Base-by-base conservation (phyloP, 768 basidiomycete species). In the Naganishia friedmannii region DNA sequence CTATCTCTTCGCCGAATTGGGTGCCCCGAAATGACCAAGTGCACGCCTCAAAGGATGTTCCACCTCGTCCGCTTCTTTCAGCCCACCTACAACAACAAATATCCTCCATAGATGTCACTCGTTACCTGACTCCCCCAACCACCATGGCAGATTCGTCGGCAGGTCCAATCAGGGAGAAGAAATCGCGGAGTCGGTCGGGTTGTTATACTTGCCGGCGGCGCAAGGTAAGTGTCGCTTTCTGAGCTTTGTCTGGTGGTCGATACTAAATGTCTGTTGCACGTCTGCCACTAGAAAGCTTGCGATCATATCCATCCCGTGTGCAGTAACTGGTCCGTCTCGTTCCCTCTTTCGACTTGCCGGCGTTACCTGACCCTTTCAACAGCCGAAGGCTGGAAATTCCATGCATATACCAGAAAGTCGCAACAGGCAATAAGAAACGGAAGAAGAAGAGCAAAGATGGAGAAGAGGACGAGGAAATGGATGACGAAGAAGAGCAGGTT, bases 181-280 rank as follows among this genome's bases (percentile, higher is more conserved):
- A 69, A 26, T 58, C 68, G 6, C 56, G 68, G 34, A 69, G 58
- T 19, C 42, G 68, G 29, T 48, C 57, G 57, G 68, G 68, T 6
- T 69, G 68, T 63, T 69, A 58, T 34, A 69, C 68, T 28, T 69
- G 68, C 28, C 68, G 68, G 17, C 55, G 68, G 46, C 56, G 68
- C 12, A 69, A 69, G 68, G 68, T 69, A 57, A 60, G 68, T 57
- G 26, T 34, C 8, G 39, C 46, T 37, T 17, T 23, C 4, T 8
- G 19, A 15, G n/a, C 2, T 28, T 19, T 19, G 42, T 17, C 48
- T 26, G 7, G 13, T n/a, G 31, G 45, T 42, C 9, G 42, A 2
- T 8, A 23, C 34, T 57, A 9, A 68, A 5, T 10, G 6, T n/a
- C n/a, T 2, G n/a, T 8, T 26, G 26, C 7, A 1, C 23, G 32